Conservation (phyloP, 2,329 filamentous ascomycete genomes). For the Graphilbum ipis-grandicollis region DNA sequence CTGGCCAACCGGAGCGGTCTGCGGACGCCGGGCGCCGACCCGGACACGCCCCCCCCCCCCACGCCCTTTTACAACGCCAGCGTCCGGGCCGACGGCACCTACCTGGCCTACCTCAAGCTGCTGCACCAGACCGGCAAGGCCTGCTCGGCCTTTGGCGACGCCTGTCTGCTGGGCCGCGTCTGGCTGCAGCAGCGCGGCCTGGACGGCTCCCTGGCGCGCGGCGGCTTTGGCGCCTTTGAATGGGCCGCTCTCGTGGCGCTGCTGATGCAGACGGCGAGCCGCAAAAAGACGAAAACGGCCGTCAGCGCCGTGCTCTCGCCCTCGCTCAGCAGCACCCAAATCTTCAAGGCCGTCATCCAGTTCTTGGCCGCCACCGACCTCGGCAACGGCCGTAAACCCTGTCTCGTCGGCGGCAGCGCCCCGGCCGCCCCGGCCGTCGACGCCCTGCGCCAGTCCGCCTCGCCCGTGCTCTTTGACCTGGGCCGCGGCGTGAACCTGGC, state of each 20-base stretch:
- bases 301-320: slow-evolving; percentile 40
- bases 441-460: slow-evolving; percentile 21
- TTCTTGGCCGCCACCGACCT: slow-evolving; percentile 64
- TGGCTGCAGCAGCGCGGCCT: slow-evolving; percentile 88
- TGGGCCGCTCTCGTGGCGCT: slow-evolving; percentile 71
- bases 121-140: slow-evolving; percentile 52
- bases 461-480: slow-evolving; percentile 65
- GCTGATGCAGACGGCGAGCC: slow-evolving; percentile 63
- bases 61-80: slow-evolving; percentile 86
- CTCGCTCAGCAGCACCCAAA: slow-evolving; percentile 75
- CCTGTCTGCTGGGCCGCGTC: slow-evolving; percentile 67
- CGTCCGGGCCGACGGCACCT: slow-evolving; percentile 58
- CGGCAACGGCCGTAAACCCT: slow-evolving; percentile 46
- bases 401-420: slow-evolving; percentile 33
- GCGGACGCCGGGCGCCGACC: slow-evolving; percentile 17
- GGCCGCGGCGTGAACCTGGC: slow-evolving; percentile 60
- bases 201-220: slow-evolving; percentile 45
- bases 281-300: slow-evolving; percentile 1
- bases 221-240: slow-evolving; percentile 88
- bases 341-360: slow-evolving; percentile 90
- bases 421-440: slow-evolving; percentile 18
- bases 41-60: slow-evolving; percentile 22
- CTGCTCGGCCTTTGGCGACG: slow-evolving; percentile 61
- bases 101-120: slow-evolving; percentile 57
- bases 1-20: slow-evolving; percentile 34